These are phyloP conservation scores for Fraxinus dipetala DNA, from an alignment of 305 asterid species.

Conservation along the genomic window DNA sequence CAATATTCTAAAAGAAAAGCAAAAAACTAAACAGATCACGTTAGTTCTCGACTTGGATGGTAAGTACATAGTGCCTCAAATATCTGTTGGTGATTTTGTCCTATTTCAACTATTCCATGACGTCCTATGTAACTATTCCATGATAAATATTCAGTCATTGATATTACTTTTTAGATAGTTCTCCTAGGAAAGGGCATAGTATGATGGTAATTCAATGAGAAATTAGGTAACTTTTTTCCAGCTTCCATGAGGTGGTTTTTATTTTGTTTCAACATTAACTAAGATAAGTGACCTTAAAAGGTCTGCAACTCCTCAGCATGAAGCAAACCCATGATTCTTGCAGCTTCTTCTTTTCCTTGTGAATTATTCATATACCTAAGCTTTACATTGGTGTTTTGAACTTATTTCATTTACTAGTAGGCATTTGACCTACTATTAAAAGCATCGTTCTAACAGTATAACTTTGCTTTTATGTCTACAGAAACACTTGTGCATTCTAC, in stretches of 20 bases:
- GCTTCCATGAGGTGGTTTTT: not conserved
- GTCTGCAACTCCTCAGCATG: not conserved
- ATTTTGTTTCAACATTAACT: not conserved
- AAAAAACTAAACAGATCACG: slow-evolving; percentile 50
- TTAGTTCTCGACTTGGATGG: slow-evolving; percentile 95
- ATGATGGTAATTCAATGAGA: not conserved
- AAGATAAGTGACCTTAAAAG: not conserved
- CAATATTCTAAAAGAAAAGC: slow-evolving; percentile 39
- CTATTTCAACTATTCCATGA: not conserved
- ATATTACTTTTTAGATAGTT: not conserved
- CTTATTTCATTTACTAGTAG: not conserved
- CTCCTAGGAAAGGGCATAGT: slow-evolving; percentile 6
- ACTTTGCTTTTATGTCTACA: slow-evolving; percentile 40
- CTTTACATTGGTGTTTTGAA: not conserved
- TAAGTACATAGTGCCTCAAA: slow-evolving; percentile 29
- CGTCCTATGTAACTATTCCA: not conserved
- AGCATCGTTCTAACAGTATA: slow-evolving; percentile 22
- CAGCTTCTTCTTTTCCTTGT: not conserved
- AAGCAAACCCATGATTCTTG: not conserved
- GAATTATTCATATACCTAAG: not conserved
- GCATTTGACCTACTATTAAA: not conserved
- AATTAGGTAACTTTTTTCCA: not conserved
- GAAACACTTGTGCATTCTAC: slow-evolving; percentile 99
- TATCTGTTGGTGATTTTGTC: slow-evolving; percentile 9
- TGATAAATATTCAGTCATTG: slow-evolving; percentile 11